These are phyloP conservation scores for Fagopyrum homotropicum DNA, from an alignment of 148 eudicot species.

Conservation along the genomic window DNA sequence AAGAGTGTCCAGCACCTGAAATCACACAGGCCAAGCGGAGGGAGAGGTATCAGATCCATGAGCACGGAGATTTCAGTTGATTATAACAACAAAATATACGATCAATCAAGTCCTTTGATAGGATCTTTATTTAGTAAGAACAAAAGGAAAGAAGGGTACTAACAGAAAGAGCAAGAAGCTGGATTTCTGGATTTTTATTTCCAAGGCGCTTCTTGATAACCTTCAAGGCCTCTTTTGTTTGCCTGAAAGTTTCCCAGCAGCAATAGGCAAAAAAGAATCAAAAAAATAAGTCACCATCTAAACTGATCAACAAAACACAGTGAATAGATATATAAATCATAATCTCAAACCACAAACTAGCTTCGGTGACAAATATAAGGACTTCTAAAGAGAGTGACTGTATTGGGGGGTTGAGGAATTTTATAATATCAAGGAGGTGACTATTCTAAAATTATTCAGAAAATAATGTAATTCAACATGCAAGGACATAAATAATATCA, in stretches of 20 bases:
- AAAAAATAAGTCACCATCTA: neutral
- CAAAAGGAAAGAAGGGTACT: constrained; percentile 23
- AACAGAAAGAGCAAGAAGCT: constrained; percentile 76
- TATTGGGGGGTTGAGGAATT: too few relatives aligned
- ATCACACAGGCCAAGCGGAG: neutral
- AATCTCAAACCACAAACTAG: neutral
- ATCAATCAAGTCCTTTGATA: neutral
- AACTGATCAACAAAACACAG: neutral
- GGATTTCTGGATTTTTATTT: constrained; percentile 66
- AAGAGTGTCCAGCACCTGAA: constrained; percentile 81
- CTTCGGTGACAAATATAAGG: neutral
- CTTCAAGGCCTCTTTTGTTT: constrained; percentile 82
- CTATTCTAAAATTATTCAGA: too few relatives aligned
- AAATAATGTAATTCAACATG: too few relatives aligned
- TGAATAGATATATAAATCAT: neutral
- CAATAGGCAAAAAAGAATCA: neutral
- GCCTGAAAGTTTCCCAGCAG: constrained; percentile 39
- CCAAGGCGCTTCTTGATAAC: constrained; percentile 75
- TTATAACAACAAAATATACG: neutral
- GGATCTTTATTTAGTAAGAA: neutral
- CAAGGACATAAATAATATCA: too few relatives aligned
- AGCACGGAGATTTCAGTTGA: neutral
- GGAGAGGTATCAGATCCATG: neutral
- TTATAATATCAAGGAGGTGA: too few relatives aligned
- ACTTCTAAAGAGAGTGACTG: neutral